These are phyloP conservation scores for Hypericum androsaemum DNA, from an alignment of 345 rosid species.

Conservation along the genomic window DNA sequence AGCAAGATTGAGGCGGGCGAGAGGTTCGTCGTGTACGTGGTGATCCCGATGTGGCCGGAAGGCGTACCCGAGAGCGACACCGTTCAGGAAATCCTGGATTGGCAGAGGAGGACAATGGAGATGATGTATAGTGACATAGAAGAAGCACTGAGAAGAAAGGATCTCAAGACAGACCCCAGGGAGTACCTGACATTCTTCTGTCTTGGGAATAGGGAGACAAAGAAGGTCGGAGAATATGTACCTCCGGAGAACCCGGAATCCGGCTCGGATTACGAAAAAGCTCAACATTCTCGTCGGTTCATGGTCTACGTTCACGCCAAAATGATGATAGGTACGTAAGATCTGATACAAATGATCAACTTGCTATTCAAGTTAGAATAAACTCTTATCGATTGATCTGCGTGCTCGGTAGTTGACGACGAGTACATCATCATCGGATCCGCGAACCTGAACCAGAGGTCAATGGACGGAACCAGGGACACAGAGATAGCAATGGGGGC, in stretches of 20 bases:
- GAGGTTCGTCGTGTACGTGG: slow-evolving; percentile 57
- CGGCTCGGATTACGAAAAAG: slow-evolving; percentile 45
- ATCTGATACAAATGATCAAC: background rate
- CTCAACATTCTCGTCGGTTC: slow-evolving; percentile 68
- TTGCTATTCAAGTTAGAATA: background rate
- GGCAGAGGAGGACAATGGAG: slow-evolving; percentile 84
- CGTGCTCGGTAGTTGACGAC: slow-evolving; percentile 51
- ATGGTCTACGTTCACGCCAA: slow-evolving; percentile 89
- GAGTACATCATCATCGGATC: slow-evolving; percentile 88
- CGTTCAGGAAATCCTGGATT: slow-evolving; percentile 71
- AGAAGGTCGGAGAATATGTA: slow-evolving; percentile 27
- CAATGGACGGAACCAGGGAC: slow-evolving; percentile 83
- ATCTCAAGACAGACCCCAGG: slow-evolving; percentile 35
- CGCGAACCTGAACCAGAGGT: slow-evolving; percentile 84
- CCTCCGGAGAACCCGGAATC: slow-evolving; percentile 41
- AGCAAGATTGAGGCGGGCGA: slow-evolving; percentile 73
- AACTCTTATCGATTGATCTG: background rate
- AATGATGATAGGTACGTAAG: slow-evolving; percentile 62
- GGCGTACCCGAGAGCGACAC: slow-evolving; percentile 56
- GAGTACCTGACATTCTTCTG: slow-evolving; percentile 67
- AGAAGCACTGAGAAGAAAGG: slow-evolving; percentile 35
- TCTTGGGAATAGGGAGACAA: slow-evolving; percentile 56
- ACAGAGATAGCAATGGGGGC: slow-evolving; percentile 88
- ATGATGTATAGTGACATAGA: slow-evolving; percentile 75
- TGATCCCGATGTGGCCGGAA: slow-evolving; percentile 93